Evolutionary conservation across 345 rosid genomes (phyloP), one percentile per base, ranked within the genome.

Genomic region (Syzygium oleosum): DNA sequence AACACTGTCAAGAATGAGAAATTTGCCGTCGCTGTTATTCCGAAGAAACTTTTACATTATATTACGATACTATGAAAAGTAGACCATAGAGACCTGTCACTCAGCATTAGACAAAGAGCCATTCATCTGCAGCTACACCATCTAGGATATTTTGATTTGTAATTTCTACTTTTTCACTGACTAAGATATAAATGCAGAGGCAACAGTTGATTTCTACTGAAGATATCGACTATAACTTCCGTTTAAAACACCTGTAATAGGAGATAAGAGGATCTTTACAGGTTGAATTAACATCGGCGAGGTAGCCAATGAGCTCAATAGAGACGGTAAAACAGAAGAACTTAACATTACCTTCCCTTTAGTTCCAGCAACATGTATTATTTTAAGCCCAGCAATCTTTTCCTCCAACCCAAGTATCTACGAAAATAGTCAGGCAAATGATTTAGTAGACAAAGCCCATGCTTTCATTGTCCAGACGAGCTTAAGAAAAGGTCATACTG

Each of bases 341-440:
- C 11, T 11, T 84, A 10, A 84, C 84, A 52, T 53, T 90, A 96
- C 99, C 97, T 97, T 97, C 87, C 99, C 99, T 90, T 97, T 96
- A 7, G 99, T 97, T 90, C 99, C 99, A 73, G 98, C 97, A 61
- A 97, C 97, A 91, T 97, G 99, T 88, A 97, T 94, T 90, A 97
- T 92, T 89, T 92, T 96, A 77, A 96, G 93, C 61, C 90, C 90
- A 51, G 85, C 88, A 83, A 96, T 84, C 51, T 89, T 91, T 41
- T 95, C 95, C 90, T 97, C 98, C 91, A 96, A 89, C 85, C 90
- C 98, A 29, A 97, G 91, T 86, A 96, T 94, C 98, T 97, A 92
- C 55, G 34, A 83, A 88, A 46, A 88, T 89, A 87, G 65, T 55
- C 84, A 63, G 22, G n/a, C 29, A 86, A 84, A 9, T 21, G 31